These are phyloP conservation scores for Serendipita sp. DNA, from an alignment of 768 basidiomycete species.

Conservation along the genomic window DNA sequence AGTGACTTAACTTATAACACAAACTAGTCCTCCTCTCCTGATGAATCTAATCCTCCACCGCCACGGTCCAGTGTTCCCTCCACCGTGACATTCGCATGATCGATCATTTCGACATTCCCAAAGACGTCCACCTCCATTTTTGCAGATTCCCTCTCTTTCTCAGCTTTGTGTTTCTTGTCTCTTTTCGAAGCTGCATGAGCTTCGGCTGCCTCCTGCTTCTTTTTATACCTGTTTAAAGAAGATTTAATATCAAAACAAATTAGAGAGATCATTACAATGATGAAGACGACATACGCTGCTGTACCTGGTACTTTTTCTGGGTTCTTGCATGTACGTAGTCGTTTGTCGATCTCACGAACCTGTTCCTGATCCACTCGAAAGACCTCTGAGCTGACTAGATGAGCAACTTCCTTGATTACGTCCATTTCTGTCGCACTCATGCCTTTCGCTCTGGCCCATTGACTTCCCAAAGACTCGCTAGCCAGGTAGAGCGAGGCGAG, in stretches of 20 bases:
- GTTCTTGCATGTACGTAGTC: slow-evolving; percentile 79
- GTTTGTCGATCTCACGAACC: slow-evolving; percentile 77
- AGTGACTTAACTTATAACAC: neutral
- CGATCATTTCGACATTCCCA: neutral
- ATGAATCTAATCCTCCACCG: no score
- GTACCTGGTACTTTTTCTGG: slow-evolving; percentile 92
- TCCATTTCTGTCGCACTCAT: slow-evolving; percentile 19
- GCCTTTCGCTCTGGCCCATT: slow-evolving; percentile 40
- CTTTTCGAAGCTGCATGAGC: slow-evolving; percentile 53
- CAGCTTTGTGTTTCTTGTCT: slow-evolving; percentile 16
- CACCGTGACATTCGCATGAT: no score
- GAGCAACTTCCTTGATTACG: slow-evolving; percentile 23
- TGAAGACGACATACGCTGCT: slow-evolving; percentile 44
- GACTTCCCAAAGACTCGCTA: slow-evolving; percentile 31
- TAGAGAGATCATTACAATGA: neutral
- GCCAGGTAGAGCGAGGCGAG: slow-evolving; percentile 59
- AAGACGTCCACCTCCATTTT: slow-evolving; percentile 7
- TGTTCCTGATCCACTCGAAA: slow-evolving; percentile 57
- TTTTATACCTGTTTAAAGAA: slow-evolving; percentile 13
- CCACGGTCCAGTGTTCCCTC: no score
- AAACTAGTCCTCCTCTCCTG: neutral
- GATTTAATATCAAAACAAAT: neutral
- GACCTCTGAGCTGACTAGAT: slow-evolving; percentile 40
- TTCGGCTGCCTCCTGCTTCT: slow-evolving; percentile 56
- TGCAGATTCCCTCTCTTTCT: slow-evolving; percentile 7